Evolutionary conservation across 495 filamentous ascomycete species (phyloP).

Genomic region (Hyaloscypha hepaticicola): DNA sequence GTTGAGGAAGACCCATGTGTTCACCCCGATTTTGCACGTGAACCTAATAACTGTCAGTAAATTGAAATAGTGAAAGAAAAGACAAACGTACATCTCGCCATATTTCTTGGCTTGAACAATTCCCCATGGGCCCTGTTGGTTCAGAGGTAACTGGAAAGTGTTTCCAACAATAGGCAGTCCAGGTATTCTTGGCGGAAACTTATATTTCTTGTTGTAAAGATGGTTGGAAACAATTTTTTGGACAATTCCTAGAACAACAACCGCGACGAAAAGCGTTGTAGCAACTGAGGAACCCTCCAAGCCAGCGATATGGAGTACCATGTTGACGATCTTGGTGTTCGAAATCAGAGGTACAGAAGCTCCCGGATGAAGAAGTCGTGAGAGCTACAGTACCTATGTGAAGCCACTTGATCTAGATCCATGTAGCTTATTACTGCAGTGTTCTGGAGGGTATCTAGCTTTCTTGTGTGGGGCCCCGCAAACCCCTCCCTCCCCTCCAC

Average conservation of each 20-base stretch:
- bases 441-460: not conserved
- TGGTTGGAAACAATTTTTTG: slow-evolving; percentile 7
- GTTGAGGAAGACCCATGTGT: slow-evolving; percentile 35
- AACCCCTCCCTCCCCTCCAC: not conserved
- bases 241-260: not conserved
- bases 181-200: slow-evolving; percentile 16
- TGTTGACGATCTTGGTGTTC: not conserved
- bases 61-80: not conserved
- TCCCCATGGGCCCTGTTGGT: slow-evolving; percentile 13
- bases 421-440: not conserved
- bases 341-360: not conserved
- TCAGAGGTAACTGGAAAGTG: slow-evolving; percentile 14
- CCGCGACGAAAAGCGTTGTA: not conserved
- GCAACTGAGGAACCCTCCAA: slow-evolving; percentile 1
- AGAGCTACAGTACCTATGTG: no score
- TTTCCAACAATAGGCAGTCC: slow-evolving; percentile 24
- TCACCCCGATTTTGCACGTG: slow-evolving; percentile 15
- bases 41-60: slow-evolving; percentile 2
- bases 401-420: no score
- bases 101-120: slow-evolving; percentile 16
- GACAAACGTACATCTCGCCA: slow-evolving; percentile 19
- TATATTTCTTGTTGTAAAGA: slow-evolving; percentile 22
- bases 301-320: not conserved
- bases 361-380: not conserved
- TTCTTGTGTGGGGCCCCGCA: not conserved